Evolutionary conservation across 306 rosid species (phyloP), one percentile per base, ranked within the genome.

Genomic region (Acmispon strigosus): DNA sequence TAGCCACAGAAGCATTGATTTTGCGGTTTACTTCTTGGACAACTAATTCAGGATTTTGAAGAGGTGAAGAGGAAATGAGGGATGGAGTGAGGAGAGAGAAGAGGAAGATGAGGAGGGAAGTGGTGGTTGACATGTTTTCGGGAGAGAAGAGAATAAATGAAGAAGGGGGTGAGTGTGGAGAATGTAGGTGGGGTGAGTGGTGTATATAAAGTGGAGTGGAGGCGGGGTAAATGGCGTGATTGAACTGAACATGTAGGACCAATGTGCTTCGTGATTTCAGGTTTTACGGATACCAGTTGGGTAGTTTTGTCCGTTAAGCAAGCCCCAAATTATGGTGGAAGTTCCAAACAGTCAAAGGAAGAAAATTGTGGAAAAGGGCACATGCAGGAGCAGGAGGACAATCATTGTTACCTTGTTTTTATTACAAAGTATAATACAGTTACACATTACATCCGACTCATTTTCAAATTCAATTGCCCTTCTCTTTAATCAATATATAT

Each of bases 251-350:
- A 78, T 19, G 86, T 84, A 76, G 97, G 99, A 13, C 95, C 92
- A 52, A 17, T 0, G 1, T 52, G 81, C 74, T 50, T 55, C 80
- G 85, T 80, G 90, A 89, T 89, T 93, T 84, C 90, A 72, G 85
- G 79, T 65, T 88, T 94, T 68, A 84, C 88, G 90, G 89, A 76
- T 69, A 77, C 79, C 50, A 15, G 4, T 79, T 74, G 17, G 92
- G 86, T 55, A 77, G 96, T 85, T 90, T 85, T 81, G 84, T 90
- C 94, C 90, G 88, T 93, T 87, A 84, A 93, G 87, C 80, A 78
- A 77, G 78, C 74, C 90, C 71, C 74, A 58, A 83, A 84, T 86
- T 53, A 72, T 78, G 91, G 42, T 41, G 19, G 17, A 66, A 8
- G 15, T 32, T 66, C 67, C 57, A 20, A 12, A 14, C 69, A 71